A percentile compares a stretch with the other conserved stretches of the same genome.
phyloP scores from a whole-genome alignment of 805 yeast species.

The Pichia phayaonensis region DNA sequence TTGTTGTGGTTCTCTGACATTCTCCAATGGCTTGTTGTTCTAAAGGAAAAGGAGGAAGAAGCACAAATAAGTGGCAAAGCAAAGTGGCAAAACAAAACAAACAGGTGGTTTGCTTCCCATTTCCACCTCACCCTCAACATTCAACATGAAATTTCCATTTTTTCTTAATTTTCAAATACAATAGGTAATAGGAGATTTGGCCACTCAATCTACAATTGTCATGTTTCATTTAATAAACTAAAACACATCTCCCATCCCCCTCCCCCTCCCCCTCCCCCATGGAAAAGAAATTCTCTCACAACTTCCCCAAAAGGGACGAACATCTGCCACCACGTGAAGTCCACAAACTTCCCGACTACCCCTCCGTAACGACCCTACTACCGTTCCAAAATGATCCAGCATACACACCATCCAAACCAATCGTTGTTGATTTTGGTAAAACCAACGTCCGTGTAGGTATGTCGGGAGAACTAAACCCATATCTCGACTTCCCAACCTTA shows the following conservation, averaged over 20 bases:
- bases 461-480: slow-evolving; percentile 39
- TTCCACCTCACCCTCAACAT: no score
- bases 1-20: slow-evolving; percentile 10
- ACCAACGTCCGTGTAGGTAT: slow-evolving; percentile 53
- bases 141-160: no score
- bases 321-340: slow-evolving; percentile 36
- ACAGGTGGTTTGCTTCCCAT: no score
- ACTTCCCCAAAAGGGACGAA: slow-evolving; percentile 15
- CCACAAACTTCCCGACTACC: slow-evolving; percentile 36
- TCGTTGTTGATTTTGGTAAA: slow-evolving; percentile 84
- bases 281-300: slow-evolving; percentile 5
- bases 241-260: neutral
- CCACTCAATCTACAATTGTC: no score
- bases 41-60: no score
- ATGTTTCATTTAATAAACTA: no score
- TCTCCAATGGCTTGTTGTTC: neutral
- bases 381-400: slow-evolving; percentile 34
- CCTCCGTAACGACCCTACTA: slow-evolving; percentile 33
- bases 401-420: slow-evolving; percentile 56
- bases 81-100: no score
- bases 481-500: slow-evolving; percentile 59
- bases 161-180: no score
- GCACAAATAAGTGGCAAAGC: no score
- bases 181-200: no score
- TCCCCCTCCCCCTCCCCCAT: neutral